These are phyloP conservation scores for Colletotrichum phormii DNA, from an alignment of 2,329 filamentous ascomycete genomes.

Conservation along the genomic window DNA sequence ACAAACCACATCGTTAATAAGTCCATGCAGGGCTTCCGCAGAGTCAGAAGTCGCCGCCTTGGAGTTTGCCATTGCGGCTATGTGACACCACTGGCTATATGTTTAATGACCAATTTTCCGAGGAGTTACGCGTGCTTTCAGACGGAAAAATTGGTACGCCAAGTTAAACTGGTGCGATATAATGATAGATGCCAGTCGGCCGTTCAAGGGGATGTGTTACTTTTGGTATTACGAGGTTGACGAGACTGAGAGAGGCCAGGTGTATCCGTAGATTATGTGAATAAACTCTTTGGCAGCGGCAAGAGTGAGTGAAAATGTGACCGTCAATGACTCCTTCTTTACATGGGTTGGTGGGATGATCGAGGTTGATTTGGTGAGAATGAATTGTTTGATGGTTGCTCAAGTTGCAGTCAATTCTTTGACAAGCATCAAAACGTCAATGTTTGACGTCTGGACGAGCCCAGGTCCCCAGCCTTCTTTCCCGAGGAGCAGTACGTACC, in stretches of 20 bases:
- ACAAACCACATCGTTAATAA: slow-evolving; percentile 67
- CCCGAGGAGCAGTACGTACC: not conserved
- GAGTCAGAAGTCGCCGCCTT: slow-evolving; percentile 39
- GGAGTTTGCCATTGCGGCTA: slow-evolving; percentile 19
- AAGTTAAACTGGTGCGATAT: not conserved
- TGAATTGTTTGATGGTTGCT: not conserved
- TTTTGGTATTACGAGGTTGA: not conserved
- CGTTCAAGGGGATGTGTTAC: not conserved
- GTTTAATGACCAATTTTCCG: not conserved
- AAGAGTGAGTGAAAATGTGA: not conserved
- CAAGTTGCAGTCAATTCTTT: not conserved
- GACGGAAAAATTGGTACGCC: not conserved
- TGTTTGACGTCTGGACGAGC: slow-evolving; percentile 14
- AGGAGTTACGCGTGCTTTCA: not conserved
- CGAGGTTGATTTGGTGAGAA: not conserved
- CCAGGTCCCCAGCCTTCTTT: not conserved
- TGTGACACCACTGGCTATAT: not conserved
- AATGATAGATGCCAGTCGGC: not conserved
- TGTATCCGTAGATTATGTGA: not conserved
- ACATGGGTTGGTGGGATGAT: too few species aligned
- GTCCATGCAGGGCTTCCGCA: slow-evolving; percentile 61
- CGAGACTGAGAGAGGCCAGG: not conserved
- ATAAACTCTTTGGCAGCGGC: not conserved
- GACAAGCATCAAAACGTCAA: not conserved
- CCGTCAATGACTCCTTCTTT: not conserved